phyloP scores from a whole-genome alignment of 1,139 yeast genomes.

The Lodderomyces margitis region DNA sequence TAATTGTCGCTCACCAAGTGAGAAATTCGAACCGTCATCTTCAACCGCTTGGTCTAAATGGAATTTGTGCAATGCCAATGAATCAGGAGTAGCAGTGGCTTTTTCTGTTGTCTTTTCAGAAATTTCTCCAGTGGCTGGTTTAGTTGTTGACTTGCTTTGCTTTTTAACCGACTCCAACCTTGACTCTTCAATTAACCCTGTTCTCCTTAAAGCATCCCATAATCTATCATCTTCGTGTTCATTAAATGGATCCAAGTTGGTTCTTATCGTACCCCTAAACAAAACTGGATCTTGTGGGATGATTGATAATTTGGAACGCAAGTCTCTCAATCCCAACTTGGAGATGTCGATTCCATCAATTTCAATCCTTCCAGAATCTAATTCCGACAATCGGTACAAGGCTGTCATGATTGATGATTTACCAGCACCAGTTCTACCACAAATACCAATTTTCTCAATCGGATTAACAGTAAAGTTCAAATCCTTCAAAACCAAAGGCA shows the following conservation, averaged over 20 bases:
- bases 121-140: slow-evolving; percentile 4
- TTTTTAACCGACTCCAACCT: slow-evolving; percentile 22
- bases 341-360: slow-evolving; percentile 64
- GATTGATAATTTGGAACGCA: slow-evolving; percentile 76
- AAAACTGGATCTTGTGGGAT: slow-evolving; percentile 95
- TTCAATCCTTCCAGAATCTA: slow-evolving; percentile 47
- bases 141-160: slow-evolving; percentile 14
- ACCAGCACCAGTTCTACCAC: slow-evolving; percentile 84
- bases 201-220: slow-evolving; percentile 36
- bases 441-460: slow-evolving; percentile 67
- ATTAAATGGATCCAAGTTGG: slow-evolving; percentile 70
- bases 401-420: slow-evolving; percentile 69
- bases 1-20: slow-evolving; percentile 42
- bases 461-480: slow-evolving; percentile 47
- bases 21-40: slow-evolving; percentile 40
- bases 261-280: slow-evolving; percentile 77
- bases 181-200: slow-evolving; percentile 27
- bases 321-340: slow-evolving; percentile 67
- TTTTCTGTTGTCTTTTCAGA: slow-evolving; percentile 9
- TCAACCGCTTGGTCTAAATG: slow-evolving; percentile 39
- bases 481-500: slow-evolving; percentile 70
- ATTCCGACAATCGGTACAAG: slow-evolving; percentile 59
- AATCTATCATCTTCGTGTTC: slow-evolving; percentile 30
- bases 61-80: slow-evolving; percentile 31
- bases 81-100: slow-evolving; percentile 5